Evolutionary conservation across 805 yeast species (phyloP).

Genomic region (Hanseniaspora taiwanica): DNA sequence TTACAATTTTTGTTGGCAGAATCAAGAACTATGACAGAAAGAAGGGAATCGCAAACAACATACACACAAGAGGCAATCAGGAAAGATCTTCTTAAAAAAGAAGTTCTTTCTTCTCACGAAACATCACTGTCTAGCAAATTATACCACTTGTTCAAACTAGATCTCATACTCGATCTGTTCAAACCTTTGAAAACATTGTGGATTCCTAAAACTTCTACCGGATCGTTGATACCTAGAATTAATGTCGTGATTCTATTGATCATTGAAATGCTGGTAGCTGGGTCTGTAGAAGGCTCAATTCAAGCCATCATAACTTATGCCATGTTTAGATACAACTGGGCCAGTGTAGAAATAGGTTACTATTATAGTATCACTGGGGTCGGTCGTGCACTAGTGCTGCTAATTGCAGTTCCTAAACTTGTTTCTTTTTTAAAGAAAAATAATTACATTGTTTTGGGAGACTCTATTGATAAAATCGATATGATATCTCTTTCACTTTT

Average conservation of each 20-base stretch:
- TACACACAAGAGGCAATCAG: neutral
- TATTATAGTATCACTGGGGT: conserved; percentile 15
- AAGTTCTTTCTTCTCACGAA: neutral
- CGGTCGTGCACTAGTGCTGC: conserved; percentile 11
- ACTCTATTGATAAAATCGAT: conserved; percentile 43
- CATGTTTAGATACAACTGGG: conserved; percentile 12
- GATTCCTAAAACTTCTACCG: conserved; percentile 9
- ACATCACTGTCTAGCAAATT: neutral
- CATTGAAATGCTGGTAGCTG: conserved; percentile 13
- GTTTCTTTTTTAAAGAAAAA: conserved; percentile 6
- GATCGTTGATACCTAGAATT: conserved; percentile 10
- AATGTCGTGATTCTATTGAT: conserved; percentile 11
- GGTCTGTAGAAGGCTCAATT: conserved; percentile 14
- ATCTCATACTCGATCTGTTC: conserved; percentile 27
- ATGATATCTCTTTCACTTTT: conserved; percentile 25
- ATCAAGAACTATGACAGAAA: conserved; percentile 44
- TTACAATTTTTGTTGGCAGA: conserved; percentile 32
- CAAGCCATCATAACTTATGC: conserved; percentile 11
- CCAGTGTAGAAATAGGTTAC: conserved; percentile 16
- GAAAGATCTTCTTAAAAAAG: conserved; percentile 2
- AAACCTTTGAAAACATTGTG: conserved; percentile 12
- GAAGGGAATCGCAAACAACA: conserved; percentile 30
- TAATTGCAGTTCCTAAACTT: conserved; percentile 4
- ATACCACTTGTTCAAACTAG: neutral
- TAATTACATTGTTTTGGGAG: conserved; percentile 7